phyloP scores from a whole-genome alignment of 495 filamentous ascomycete species.

The Penicillium roqueforti region DNA sequence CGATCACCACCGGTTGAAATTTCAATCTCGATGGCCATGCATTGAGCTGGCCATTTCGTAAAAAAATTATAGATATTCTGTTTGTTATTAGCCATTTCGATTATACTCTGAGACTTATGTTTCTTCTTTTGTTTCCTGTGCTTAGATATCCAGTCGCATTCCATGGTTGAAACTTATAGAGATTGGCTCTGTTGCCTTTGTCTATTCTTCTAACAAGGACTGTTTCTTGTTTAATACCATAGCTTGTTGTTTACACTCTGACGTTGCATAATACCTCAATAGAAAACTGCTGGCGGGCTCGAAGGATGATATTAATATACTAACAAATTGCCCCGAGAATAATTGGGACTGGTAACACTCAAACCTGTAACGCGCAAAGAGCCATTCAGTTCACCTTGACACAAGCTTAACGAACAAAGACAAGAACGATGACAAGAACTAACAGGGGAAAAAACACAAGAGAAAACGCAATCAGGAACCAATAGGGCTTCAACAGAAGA shows the following conservation, averaged over 20 bases:
- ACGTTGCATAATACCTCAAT: neutral
- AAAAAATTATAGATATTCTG: constrained; percentile 20
- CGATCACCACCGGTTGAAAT: neutral
- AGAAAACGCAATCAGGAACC: neutral
- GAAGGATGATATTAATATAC: neutral
- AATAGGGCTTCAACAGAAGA: neutral
- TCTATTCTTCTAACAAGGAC: neutral
- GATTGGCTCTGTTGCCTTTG: neutral
- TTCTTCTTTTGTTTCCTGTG: neutral
- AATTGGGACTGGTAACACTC: neutral
- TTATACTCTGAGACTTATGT: constrained; percentile 12
- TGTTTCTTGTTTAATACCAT: neutral
- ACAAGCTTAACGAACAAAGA: neutral
- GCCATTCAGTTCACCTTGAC: neutral
- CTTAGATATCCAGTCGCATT: neutral
- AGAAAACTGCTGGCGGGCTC: neutral
- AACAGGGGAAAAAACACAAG: neutral
- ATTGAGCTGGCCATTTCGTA: constrained; percentile 6
- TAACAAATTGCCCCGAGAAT: neutral
- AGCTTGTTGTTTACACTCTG: neutral
- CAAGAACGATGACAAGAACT: neutral
- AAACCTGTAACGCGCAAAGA: neutral
- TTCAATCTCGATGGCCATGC: constrained; percentile 10
- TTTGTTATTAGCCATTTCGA: constrained; percentile 25
- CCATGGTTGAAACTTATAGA: neutral